Conservation (phyloP, 2,329 filamentous ascomycete species). For the Fusarium sacchari region DNA sequence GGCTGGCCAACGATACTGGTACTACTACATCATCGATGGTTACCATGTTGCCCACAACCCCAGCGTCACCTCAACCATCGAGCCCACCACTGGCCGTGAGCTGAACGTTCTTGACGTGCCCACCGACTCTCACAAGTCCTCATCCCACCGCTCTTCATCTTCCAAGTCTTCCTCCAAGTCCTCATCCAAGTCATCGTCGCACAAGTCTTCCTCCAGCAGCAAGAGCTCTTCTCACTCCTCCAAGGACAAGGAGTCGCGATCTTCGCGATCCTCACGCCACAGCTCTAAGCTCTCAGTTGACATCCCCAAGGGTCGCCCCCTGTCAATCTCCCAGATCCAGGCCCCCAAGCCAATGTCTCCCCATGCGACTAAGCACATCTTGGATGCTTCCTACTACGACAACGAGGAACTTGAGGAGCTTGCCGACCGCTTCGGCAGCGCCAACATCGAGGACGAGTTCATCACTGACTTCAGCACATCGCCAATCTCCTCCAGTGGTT, state of each 20-base stretch:
- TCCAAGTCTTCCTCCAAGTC: constrained; percentile 55
- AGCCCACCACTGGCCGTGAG: constrained; percentile 96
- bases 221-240: constrained; percentile 56
- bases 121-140: constrained; percentile 55
- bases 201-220: constrained; percentile 45
- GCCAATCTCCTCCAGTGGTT: constrained; percentile 74
- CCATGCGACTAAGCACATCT: constrained; percentile 86
- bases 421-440: constrained; percentile 75
- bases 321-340: constrained; percentile 89
- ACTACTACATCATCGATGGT: constrained; percentile 99
- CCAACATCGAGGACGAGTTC: constrained; percentile 67
- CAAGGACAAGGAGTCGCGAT: constrained; percentile 55
- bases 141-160: constrained; percentile 55
- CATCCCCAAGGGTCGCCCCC: constrained; percentile 86
- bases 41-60: constrained; percentile 99
- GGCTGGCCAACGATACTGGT: constrained; percentile 96
- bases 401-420: constrained; percentile 82
- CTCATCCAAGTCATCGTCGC: constrained; percentile 54
- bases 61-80: constrained; percentile 85
- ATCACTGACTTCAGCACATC: constrained; percentile 65
- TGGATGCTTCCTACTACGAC: constrained; percentile 80
- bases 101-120: constrained; percentile 98
- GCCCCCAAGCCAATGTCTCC: constrained; percentile 91
- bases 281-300: constrained; percentile 66
- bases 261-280: constrained; percentile 57